A percentile compares a stretch with the other conserved stretches of the same genome.
These are phyloP conservation scores for Pythium insidiosum DNA, from an alignment of 352 stramenopile genomes.

Conservation along the genomic window DNA sequence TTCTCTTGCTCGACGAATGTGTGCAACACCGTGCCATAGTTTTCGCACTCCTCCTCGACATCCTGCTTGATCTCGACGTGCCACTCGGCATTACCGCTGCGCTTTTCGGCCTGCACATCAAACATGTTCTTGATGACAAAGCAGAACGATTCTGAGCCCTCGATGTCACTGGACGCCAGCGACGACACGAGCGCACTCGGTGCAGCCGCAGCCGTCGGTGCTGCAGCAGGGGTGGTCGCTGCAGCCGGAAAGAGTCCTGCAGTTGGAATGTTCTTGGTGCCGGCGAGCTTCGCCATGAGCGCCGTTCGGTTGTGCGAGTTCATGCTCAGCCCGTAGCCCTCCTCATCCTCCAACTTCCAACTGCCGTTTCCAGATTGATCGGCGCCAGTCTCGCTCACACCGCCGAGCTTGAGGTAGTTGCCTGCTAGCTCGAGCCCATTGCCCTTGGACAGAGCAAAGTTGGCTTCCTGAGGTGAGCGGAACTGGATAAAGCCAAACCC, in stretches of 20 bases:
- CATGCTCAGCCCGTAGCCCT: conserved; percentile 76
- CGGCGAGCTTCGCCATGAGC: conserved; percentile 88
- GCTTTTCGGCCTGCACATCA: conserved; percentile 69
- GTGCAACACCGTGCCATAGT: conserved; percentile 66
- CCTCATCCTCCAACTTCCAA: conserved; percentile 88
- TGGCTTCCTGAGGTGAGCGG: conserved; percentile 69
- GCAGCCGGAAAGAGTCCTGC: no score
- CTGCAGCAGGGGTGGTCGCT: no score
- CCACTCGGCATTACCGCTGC: conserved; percentile 67
- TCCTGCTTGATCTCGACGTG: conserved; percentile 84
- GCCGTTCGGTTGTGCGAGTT: conserved; percentile 72
- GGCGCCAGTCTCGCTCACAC: conserved; percentile 77
- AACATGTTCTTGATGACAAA: conserved; percentile 94
- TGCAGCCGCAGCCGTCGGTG: neutral
- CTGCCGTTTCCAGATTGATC: conserved; percentile 20
- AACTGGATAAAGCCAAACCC: conserved; percentile 89
- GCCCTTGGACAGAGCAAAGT: conserved; percentile 76
- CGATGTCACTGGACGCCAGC: conserved; percentile 52
- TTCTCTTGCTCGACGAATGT: conserved; percentile 82
- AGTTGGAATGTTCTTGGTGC: conserved; percentile 62
- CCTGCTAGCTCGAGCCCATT: conserved; percentile 84
- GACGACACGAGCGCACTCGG: conserved; percentile 43
- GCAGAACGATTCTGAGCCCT: conserved; percentile 78
- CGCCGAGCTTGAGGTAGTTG: conserved; percentile 69
- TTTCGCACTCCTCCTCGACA: conserved; percentile 74